These are phyloP conservation scores for Fusarium brevicatenulatum DNA, from an alignment of 2,329 filamentous ascomycete genomes.

Conservation along the genomic window DNA sequence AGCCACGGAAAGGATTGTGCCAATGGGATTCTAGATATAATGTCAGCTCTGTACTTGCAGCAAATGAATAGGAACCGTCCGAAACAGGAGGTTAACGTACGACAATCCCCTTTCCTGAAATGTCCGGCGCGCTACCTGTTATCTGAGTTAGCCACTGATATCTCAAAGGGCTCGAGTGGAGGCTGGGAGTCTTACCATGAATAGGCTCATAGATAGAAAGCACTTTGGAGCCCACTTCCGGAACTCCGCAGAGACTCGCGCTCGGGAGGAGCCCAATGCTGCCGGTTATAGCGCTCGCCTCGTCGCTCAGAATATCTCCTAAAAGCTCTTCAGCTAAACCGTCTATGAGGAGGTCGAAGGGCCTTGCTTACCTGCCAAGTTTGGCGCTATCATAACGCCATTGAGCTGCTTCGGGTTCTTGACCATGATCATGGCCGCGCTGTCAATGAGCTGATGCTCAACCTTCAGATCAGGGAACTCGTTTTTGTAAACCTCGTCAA, in stretches of 20 bases:
- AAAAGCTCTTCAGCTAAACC: slow-evolving; percentile 57
- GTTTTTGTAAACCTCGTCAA: slow-evolving; percentile 83
- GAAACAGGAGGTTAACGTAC: background rate
- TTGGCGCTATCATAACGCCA: slow-evolving; percentile 91
- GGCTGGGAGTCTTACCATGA: slow-evolving; percentile 70
- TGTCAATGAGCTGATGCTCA: slow-evolving; percentile 92
- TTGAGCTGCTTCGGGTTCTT: slow-evolving; percentile 91
- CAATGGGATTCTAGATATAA: slow-evolving; percentile 72
- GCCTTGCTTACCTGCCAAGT: slow-evolving; percentile 60
- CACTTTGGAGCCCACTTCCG: slow-evolving; percentile 83
- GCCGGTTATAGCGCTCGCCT: slow-evolving; percentile 93
- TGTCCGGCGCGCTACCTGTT: slow-evolving; percentile 61
- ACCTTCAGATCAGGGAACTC: slow-evolving; percentile 91
- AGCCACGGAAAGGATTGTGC: slow-evolving; percentile 88
- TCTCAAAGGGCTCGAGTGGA: background rate
- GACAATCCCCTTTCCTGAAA: slow-evolving; percentile 89
- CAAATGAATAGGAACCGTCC: background rate
- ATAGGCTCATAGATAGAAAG: slow-evolving; percentile 99
- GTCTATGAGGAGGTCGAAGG: background rate
- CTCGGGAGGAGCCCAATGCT: slow-evolving; percentile 88
- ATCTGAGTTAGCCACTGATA: background rate
- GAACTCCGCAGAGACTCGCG: slow-evolving; percentile 86
- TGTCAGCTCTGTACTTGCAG: background rate
- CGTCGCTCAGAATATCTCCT: slow-evolving; percentile 95
- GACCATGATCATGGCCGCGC: slow-evolving; percentile 96